Conservation (phyloP, 1,284 basidiomycete genomes). For the Puccinia horiana region DNA sequence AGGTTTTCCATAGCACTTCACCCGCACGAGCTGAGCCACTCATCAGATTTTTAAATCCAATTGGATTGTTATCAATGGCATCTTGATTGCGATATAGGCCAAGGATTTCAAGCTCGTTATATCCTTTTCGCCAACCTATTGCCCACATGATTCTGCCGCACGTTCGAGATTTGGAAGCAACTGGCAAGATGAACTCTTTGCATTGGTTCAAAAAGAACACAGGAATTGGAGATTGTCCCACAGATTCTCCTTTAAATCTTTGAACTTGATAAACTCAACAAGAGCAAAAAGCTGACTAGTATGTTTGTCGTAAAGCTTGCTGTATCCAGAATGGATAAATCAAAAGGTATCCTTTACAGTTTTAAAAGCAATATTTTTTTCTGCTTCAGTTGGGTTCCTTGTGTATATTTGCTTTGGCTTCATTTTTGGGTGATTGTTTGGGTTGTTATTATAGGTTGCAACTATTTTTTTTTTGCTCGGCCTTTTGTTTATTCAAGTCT, state of each 20-base stretch:
- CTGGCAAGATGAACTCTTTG: background rate
- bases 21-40: background rate
- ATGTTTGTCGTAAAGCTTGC: background rate
- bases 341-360: background rate
- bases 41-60: background rate
- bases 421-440: background rate
- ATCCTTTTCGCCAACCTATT: background rate
- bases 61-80: no score
- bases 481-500: background rate
- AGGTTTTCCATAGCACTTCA: no score
- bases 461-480: background rate
- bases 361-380: background rate
- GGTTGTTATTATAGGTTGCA: background rate
- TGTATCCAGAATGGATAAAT: background rate
- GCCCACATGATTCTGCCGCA: no score
- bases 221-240: background rate
- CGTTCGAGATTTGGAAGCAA: no score
- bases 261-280: conserved; percentile 5
- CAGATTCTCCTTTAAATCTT: no score
- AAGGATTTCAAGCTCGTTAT: background rate
- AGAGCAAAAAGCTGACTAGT: background rate
- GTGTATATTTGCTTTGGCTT: background rate
- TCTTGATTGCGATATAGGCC: background rate
- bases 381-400: background rate
- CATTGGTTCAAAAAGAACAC: background rate